phyloP scores from a whole-genome alignment of 2,329 filamentous ascomycete genomes.

The Neoarthrinium moseri region DNA sequence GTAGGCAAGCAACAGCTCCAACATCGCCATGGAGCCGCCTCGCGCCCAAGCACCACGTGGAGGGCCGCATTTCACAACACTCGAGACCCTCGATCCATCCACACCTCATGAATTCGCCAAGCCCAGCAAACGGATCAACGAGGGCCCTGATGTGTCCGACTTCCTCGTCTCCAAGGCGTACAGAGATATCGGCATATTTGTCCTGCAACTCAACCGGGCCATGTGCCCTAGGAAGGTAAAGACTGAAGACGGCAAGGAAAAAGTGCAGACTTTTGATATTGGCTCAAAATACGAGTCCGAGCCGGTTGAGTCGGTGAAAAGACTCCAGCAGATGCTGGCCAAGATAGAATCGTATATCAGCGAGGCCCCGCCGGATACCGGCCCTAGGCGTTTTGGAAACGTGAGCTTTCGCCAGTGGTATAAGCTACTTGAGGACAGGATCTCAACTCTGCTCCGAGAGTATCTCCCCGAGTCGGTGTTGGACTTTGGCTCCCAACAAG shows the following conservation, averaged over 20 bases:
- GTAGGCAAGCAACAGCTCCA: neutral
- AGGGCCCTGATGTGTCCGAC: slow-evolving; percentile 74
- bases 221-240: slow-evolving; percentile 68
- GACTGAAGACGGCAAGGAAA: slow-evolving; percentile 33
- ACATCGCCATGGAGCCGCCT: slow-evolving; percentile 4
- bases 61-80: slow-evolving; percentile 27
- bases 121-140: slow-evolving; percentile 81
- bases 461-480: slow-evolving; percentile 46
- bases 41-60: neutral
- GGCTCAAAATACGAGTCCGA: slow-evolving; percentile 41
- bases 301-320: slow-evolving; percentile 53
- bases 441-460: slow-evolving; percentile 54
- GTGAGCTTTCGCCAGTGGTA: slow-evolving; percentile 86
- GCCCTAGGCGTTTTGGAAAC: slow-evolving; percentile 89
- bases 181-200: slow-evolving; percentile 79
- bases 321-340: slow-evolving; percentile 65
- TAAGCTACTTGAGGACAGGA: slow-evolving; percentile 61
- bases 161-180: slow-evolving; percentile 85
- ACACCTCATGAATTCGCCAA: slow-evolving; percentile 57
- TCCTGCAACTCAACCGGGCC: slow-evolving; percentile 85
- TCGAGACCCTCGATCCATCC: slow-evolving; percentile 48
- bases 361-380: slow-evolving; percentile 79
- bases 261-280: slow-evolving; percentile 48
- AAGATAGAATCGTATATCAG: slow-evolving; percentile 67
- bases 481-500: slow-evolving; percentile 15